A percentile compares a stretch with the other conserved stretches of the same genome.
Conservation (phyloP, 495 filamentous ascomycete genomes). For the Apodospora peruviana region DNA sequence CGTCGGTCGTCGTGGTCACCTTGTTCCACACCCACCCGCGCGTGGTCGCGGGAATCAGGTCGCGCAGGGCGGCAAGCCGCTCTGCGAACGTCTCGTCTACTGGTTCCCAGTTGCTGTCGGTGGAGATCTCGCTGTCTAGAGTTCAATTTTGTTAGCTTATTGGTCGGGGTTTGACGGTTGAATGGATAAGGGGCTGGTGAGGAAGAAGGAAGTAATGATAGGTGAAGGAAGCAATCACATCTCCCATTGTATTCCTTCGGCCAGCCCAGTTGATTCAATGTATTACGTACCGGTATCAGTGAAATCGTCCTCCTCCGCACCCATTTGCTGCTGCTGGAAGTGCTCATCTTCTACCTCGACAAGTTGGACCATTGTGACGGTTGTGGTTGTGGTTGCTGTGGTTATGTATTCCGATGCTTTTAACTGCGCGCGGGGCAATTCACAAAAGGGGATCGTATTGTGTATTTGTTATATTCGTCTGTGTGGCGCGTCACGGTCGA, state of each 20-base stretch:
- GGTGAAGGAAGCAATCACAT: too few species aligned
- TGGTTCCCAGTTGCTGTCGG: conserved; percentile 47
- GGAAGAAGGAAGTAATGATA: too few species aligned
- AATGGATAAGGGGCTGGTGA: neutral
- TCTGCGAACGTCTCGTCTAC: conserved; percentile 65
- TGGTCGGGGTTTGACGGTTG: too few species aligned
- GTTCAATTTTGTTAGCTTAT: too few species aligned
- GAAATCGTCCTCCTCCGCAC: conserved; percentile 75
- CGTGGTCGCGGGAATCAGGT: conserved; percentile 82
- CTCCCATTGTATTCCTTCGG: too few species aligned
- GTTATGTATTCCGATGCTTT: neutral
- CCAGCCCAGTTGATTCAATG: too few species aligned
- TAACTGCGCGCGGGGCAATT: too few species aligned
- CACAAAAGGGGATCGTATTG: too few species aligned
- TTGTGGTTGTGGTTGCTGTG: conserved; percentile 7
- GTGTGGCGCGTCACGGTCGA: neutral
- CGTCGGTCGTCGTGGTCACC: conserved; percentile 45
- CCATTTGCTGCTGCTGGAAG: conserved; percentile 69
- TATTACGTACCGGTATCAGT: conserved; percentile 70
- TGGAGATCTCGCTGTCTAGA: conserved; percentile 64
- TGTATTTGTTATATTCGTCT: too few species aligned
- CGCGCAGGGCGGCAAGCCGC: conserved; percentile 77
- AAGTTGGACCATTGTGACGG: conserved; percentile 85
- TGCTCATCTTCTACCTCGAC: conserved; percentile 94
- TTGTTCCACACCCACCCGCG: conserved; percentile 62